Conservation (phyloP, 345 rosid genomes). For the Tarenaya hassleriana region DNA sequence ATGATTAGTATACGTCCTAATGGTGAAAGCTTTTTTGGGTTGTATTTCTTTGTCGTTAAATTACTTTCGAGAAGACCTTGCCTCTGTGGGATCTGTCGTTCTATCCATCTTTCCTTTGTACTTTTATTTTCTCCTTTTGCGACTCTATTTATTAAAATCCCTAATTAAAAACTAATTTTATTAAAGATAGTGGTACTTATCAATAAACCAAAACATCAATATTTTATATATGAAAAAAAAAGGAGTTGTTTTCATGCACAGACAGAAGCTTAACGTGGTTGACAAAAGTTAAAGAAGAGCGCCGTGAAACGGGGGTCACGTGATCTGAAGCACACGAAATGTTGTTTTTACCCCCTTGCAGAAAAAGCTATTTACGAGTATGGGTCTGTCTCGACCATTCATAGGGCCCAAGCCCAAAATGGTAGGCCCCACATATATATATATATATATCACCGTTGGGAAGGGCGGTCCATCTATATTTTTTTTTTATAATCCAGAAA, state of each 20-base stretch:
- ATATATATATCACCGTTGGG: too few relatives aligned
- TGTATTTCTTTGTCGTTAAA: conserved; percentile 1
- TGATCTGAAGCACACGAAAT: conserved; percentile 2
- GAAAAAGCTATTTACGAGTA: background rate
- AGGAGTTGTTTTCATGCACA: conserved; percentile 19
- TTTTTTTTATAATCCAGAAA: too few relatives aligned
- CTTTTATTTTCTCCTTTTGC: too few relatives aligned
- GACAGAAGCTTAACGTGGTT: conserved; percentile 29
- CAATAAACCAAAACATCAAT: too few relatives aligned
- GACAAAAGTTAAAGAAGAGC: conserved; percentile 7
- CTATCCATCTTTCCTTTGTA: too few relatives aligned
- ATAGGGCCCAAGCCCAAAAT: conserved; percentile 9
- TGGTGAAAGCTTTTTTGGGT: conserved; percentile 25
- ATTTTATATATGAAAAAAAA: background rate
- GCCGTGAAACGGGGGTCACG: conserved; percentile 29
- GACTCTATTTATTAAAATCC: too few relatives aligned
- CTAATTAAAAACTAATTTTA: too few relatives aligned
- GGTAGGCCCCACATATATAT: too few relatives aligned
- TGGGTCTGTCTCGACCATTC: background rate
- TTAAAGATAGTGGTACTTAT: too few relatives aligned
- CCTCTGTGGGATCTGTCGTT: too few relatives aligned
- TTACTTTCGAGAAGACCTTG: conserved; percentile 2
- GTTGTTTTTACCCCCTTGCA: conserved; percentile 9
- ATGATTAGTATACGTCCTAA: conserved; percentile 12
- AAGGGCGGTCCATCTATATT: too few relatives aligned